Base-by-base conservation (phyloP, 2,329 filamentous ascomycete species). In the Alternaria ethzedia region DNA sequence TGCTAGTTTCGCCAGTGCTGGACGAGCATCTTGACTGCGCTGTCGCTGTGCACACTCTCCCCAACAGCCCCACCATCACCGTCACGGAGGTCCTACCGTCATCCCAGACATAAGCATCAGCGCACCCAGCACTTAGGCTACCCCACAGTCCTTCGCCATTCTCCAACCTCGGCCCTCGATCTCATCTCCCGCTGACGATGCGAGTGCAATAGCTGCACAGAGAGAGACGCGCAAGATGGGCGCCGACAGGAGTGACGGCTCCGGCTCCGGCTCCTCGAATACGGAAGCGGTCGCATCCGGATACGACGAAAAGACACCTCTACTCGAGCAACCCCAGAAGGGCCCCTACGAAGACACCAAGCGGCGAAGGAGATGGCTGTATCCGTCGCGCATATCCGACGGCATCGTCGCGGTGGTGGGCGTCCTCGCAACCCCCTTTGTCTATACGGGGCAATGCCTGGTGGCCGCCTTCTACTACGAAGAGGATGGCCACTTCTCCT, bases 381-480 rank as follows among this genome's bases (percentile, higher is more conserved):
- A 93, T 65, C 89, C 92, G 17, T 87, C 89, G 79, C 88, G 89
- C 71, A 86, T 97, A 63, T 89, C 89, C 45, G 87, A 87, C 61
- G 88, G 89, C 63, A 83, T 97, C 61, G 86, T 95, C 64, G 89
- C 91, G 70, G 91, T 92, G 6, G 85, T 97, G 71, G 89, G 90
- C 70, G 92, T 92, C 82, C 85, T 97, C 50, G 81, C 97, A 59
- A 90, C 91, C 54, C 92, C 92, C 13, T 82, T 98, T 64, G 87
- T 91, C 25, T 89, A 91, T 21, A 95, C 95, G 1, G 92, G 90
- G 17, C 87, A 94, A 54, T 97, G 95, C 80, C 81, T 97, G 59
- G 88, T 94, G 64, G 90, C 92, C 68, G 94, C 88, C 76, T 91
- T 98, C 72, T 95, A 92, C 81, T 95, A 92, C 82, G 90, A 96